Evolutionary conservation across 108 stramenopile species (phyloP), one percentile per base, ranked within the genome.

Genomic region (Pseudonitzschia pungens): DNA sequence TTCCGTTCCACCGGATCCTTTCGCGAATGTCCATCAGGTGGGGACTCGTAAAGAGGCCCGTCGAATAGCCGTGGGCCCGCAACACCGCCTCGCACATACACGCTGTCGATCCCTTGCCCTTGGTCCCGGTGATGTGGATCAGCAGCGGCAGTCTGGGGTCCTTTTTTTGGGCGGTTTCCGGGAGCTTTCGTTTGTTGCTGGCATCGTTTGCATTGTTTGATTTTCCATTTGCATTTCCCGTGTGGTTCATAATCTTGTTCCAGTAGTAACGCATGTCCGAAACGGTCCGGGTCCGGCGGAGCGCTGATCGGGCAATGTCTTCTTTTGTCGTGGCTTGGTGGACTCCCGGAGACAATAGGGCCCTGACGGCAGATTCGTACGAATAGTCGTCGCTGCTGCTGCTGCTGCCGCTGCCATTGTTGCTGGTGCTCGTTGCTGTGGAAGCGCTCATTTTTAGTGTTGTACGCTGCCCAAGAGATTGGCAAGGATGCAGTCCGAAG

Each of bases 31-130:
- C 69, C 12, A 93, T 85, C 75, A 98, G 81, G 81, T 98, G 97
- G 45, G 97, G 97, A 62, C 90, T 92, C 21, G 96, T 95, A 78
- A 94, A 98, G 70, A 96, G 56, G 6, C 93, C 96, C 1, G 95
- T 92, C 18, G 70, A 56, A 29, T 77, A 73, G 18, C 88, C 88
- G 64, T 88, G 73, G 5, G 50, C 53, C 18, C 93, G 87, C 36
- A 95, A 62, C 10, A 98, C 70, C 0, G 76, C 66, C 78, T 98
- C 96, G 43, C 84, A 84, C 57, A 96, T 69, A 31, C 89, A 82
- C 31, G 86, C 81, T 14, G 96, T 97, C 26, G 95, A 96, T 21
- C 98, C 98, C 73, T 98, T 98, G 5, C 98, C 98, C 78, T 98
- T 98, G 56, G 96, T 97, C 6, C 98, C 98, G 1, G 98, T 90